These are phyloP conservation scores for Wickerhamiella occidentalis DNA, from an alignment of 805 yeast genomes.

Conservation along the genomic window DNA sequence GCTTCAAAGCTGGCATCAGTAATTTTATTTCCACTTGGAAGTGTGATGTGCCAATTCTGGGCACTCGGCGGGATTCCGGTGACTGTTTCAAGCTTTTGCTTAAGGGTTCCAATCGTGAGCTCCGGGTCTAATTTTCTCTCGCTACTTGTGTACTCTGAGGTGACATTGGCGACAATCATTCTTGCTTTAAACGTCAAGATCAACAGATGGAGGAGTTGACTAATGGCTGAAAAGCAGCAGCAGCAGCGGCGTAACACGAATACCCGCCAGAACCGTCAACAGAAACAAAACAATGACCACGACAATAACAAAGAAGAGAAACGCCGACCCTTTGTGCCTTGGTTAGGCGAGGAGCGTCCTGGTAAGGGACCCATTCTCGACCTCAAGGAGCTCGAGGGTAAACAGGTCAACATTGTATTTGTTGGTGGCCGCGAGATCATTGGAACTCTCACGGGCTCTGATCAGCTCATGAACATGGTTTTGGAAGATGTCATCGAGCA, in stretches of 20 bases:
- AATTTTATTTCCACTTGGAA: constrained; percentile 12
- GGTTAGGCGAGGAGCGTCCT: constrained; percentile 50
- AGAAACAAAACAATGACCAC: constrained; percentile 13
- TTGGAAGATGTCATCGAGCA: constrained; percentile 50
- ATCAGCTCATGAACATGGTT: constrained; percentile 82
- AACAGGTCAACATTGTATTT: constrained; percentile 61
- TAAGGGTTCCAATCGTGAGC: constrained; percentile 47
- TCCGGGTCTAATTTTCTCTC: constrained; percentile 52
- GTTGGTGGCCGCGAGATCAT: constrained; percentile 76
- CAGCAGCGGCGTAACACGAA: constrained; percentile 17
- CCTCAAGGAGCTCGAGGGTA: constrained; percentile 62
- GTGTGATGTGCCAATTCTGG: constrained; percentile 32
- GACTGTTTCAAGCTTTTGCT: constrained; percentile 46
- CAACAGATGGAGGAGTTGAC: background rate
- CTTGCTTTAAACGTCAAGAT: background rate
- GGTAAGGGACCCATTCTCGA: constrained; percentile 84
- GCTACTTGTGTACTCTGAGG: constrained; percentile 56
- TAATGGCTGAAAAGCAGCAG: constrained; percentile 12
- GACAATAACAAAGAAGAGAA: constrained; percentile 25
- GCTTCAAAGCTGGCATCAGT: constrained; percentile 10
- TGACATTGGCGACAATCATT: constrained; percentile 20
- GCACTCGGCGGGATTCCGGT: constrained; percentile 58
- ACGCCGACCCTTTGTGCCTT: constrained; percentile 22
- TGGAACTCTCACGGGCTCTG: constrained; percentile 81
- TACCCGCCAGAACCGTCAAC: constrained; percentile 16